These are phyloP conservation scores for Pseudozyma sp. DNA, from an alignment of 1,284 basidiomycete species.

Conservation along the genomic window DNA sequence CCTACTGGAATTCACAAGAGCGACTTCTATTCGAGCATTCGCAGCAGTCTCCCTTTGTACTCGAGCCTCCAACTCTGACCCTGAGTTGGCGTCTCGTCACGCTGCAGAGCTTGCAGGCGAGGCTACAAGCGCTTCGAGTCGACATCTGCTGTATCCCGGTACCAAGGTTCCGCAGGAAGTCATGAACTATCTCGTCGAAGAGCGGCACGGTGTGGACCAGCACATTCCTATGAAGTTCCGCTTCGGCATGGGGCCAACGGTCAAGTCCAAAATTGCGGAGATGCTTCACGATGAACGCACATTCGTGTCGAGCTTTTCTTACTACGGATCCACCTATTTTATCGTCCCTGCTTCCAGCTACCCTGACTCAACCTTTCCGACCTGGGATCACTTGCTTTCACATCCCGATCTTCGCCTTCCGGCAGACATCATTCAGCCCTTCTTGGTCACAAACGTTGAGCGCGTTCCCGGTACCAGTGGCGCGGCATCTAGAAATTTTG, in stretches of 20 bases:
- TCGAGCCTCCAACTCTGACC: not conserved
- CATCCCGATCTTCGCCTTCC: not conserved
- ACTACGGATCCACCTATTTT: slow-evolving; percentile 10
- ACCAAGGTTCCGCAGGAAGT: slow-evolving; percentile 6
- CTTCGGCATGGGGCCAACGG: not conserved
- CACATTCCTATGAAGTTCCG: not conserved
- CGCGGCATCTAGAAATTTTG: too few relatives aligned
- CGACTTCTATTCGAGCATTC: too few relatives aligned
- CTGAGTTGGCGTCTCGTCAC: not conserved
- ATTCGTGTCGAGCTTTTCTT: not conserved
- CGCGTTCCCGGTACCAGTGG: too few relatives aligned
- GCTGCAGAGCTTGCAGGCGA: not conserved
- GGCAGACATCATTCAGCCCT: not conserved
- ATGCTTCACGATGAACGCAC: slow-evolving; percentile 2
- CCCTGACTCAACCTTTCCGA: not conserved
- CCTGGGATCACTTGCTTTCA: not conserved
- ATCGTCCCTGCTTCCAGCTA: not conserved
- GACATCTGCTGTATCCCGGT: not conserved
- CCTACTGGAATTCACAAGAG: too few relatives aligned
- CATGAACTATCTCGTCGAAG: slow-evolving; percentile 4
- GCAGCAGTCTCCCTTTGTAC: not conserved
- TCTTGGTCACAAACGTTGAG: not conserved
- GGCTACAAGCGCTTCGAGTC: slow-evolving; percentile 4
- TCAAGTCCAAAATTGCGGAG: slow-evolving; percentile 2
- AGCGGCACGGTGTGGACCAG: slow-evolving; percentile 6